Evolutionary conservation across 2,329 filamentous ascomycete species (phyloP).

Genomic region (Fusarium decemcellulare): DNA sequence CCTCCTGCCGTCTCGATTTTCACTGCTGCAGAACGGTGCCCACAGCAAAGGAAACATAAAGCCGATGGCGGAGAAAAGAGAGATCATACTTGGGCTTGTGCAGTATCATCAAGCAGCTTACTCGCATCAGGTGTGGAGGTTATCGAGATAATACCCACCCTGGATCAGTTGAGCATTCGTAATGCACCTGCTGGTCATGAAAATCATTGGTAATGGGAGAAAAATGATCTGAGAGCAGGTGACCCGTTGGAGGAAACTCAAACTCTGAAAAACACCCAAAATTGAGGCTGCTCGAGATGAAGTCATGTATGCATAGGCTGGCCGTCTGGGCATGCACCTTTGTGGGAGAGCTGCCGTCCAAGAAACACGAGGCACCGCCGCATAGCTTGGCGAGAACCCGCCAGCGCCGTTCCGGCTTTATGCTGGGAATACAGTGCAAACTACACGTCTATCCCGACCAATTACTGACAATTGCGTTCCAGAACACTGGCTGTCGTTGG

Average conservation of each 20-base stretch:
- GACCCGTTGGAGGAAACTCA: not conserved
- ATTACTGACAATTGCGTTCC: constrained; percentile 6
- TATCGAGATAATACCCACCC: not conserved
- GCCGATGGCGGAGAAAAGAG: constrained; percentile 9
- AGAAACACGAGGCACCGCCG: constrained; percentile 2
- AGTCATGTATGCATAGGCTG: constrained; percentile 3
- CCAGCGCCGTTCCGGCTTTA: constrained; percentile 5
- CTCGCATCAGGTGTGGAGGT: constrained; percentile 1
- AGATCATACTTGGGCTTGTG: not conserved
- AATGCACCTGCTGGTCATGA: constrained; percentile 5
- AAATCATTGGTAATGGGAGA: not conserved
- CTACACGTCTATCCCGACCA: not conserved
- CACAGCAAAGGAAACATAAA: not conserved
- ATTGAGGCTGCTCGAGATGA: constrained; percentile 7
- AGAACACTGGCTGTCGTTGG: constrained; percentile 7
- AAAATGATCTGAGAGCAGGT: not conserved
- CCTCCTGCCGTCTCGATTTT: constrained; percentile 10
- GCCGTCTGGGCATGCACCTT: not conserved
- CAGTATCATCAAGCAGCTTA: not conserved
- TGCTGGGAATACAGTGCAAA: constrained; percentile 9
- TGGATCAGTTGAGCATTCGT: constrained; percentile 7
- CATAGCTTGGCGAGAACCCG: constrained; percentile 16
- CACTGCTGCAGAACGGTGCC: constrained; percentile 7
- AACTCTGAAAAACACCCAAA: not conserved
- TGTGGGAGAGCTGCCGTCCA: not conserved